phyloP scores from a whole-genome alignment of 495 filamentous ascomycete species.

The Cladorrhinum samala region DNA sequence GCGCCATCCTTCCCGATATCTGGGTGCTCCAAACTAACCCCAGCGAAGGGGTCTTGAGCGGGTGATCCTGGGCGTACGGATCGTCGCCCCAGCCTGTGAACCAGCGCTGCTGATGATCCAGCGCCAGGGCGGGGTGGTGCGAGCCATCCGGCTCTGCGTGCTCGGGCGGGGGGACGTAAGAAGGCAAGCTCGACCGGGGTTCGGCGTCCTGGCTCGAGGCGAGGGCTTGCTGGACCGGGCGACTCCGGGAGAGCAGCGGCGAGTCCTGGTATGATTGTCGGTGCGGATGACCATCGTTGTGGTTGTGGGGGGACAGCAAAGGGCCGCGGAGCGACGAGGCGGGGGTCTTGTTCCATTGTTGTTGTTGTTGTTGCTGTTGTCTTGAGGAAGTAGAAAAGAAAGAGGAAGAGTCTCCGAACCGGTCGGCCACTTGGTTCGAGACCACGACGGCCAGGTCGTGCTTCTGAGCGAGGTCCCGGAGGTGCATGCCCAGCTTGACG shows the following conservation, averaged over 20 bases:
- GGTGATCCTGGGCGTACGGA: slow-evolving; percentile 20
- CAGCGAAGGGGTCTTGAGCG: slow-evolving; percentile 75
- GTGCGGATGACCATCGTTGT: slow-evolving; percentile 13
- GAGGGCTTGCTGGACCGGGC: too few relatives aligned
- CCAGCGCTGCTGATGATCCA: slow-evolving; percentile 86
- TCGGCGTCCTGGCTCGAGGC: too few relatives aligned
- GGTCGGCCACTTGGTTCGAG: slow-evolving; percentile 92
- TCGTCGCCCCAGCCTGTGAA: slow-evolving; percentile 90
- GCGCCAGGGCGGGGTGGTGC: slow-evolving; percentile 49
- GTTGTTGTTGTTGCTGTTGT: slow-evolving; percentile 1
- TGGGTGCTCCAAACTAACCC: slow-evolving; percentile 89
- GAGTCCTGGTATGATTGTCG: too few relatives aligned
- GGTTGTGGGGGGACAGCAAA: slow-evolving; percentile 17
- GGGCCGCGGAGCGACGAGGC: slow-evolving; percentile 9
- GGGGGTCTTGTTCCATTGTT: neutral
- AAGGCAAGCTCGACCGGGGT: too few relatives aligned
- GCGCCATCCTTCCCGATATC: slow-evolving; percentile 70
- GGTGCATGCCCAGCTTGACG: slow-evolving; percentile 63
- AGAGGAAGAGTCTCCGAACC: slow-evolving; percentile 46
- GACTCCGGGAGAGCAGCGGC: too few relatives aligned
- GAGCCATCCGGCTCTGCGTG: neutral
- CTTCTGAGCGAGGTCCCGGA: slow-evolving; percentile 66
- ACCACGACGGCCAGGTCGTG: slow-evolving; percentile 80
- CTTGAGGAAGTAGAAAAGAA: slow-evolving; percentile 8
- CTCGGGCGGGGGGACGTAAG: neutral